Evolutionary conservation across 345 rosid genomes (phyloP), one percentile per base, ranked within the genome.

Genomic region (Mallotus nudiflorus): DNA sequence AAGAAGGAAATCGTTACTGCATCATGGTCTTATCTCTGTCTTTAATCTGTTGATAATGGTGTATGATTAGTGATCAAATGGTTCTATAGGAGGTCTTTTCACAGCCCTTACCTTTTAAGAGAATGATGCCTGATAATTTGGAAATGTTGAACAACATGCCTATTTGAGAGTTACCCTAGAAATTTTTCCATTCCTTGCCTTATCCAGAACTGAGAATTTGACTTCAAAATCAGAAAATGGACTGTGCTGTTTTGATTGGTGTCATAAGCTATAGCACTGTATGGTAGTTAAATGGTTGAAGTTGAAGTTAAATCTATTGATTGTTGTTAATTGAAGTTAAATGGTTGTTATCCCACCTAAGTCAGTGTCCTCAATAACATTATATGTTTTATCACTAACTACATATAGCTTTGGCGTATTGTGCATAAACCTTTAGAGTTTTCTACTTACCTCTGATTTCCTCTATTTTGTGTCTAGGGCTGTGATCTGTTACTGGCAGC

Each of bases 31-130:
- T 70, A 59, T 71, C 53, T 59, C 37, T 67, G 67, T 71, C 66
- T 74, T 69, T 66, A 73, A 66, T 73, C 78, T 81, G 85, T 72
- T 79, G 75, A 80, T 77, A 65, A 58, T n/a, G 77, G 78, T 74
- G 66, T 44, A n/a, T n/a, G n/a, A n/a, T n/a, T n/a, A n/a, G n/a
- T n/a, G n/a, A n/a, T n/a, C n/a, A n/a, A n/a, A n/a, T n/a, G n/a
- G n/a, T n/a, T n/a, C n/a, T n/a, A n/a, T n/a, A n/a, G n/a, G n/a
- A n/a, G n/a, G n/a, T n/a, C n/a, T 2, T 72, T 42, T 73, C 56
- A 33, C 55, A 74, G 25, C 44, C 37, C 35, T 60, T 65, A 14
- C 55, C 49, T 45, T 37, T 31, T 28, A 62, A 44, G 71, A 67
- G 68, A 62, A 53, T 51, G 67, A 40, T 58, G 70, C 65, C 65